phyloP scores from a whole-genome alignment of 1,284 basidiomycete genomes.

The Pseudozyma pruni region DNA sequence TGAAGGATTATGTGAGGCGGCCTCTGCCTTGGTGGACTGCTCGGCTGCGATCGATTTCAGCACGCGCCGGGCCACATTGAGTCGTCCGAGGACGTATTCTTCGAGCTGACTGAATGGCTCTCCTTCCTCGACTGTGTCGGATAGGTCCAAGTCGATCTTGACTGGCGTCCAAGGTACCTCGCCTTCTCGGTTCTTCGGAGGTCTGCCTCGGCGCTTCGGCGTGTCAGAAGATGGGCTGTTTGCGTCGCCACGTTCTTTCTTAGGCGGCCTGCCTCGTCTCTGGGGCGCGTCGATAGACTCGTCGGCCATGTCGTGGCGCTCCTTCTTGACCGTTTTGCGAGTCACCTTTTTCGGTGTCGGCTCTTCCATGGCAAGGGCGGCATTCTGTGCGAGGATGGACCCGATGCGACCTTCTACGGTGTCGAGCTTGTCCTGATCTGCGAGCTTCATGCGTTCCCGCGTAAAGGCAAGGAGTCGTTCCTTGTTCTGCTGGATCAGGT shows the following conservation, averaged over 20 bases:
- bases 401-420: conserved; percentile 10
- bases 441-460: conserved; percentile 10
- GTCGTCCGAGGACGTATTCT: conserved; percentile 19
- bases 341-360: not conserved
- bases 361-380: not conserved
- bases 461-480: conserved; percentile 17
- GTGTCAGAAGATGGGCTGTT: not conserved
- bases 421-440: conserved; percentile 1
- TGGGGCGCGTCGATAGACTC: not conserved
- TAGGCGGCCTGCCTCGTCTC: conserved; percentile 2
- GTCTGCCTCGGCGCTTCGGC: conserved; percentile 22
- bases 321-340: not conserved
- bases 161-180: not conserved
- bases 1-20: not conserved
- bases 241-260: not conserved
- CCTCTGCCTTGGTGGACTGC: not conserved
- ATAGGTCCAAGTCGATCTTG: conserved; percentile 10
- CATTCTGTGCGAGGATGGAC: conserved; percentile 3
- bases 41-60: conserved; percentile 16
- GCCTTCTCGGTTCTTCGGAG: conserved; percentile 17
- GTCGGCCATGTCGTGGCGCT: not conserved
- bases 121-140: conserved; percentile 19
- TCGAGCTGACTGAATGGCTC: conserved; percentile 29
- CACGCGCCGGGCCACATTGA: conserved; percentile 16
- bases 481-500: conserved; percentile 14